Evolutionary conservation across 768 basidiomycete species (phyloP).

Genomic region (Mycena pura): DNA sequence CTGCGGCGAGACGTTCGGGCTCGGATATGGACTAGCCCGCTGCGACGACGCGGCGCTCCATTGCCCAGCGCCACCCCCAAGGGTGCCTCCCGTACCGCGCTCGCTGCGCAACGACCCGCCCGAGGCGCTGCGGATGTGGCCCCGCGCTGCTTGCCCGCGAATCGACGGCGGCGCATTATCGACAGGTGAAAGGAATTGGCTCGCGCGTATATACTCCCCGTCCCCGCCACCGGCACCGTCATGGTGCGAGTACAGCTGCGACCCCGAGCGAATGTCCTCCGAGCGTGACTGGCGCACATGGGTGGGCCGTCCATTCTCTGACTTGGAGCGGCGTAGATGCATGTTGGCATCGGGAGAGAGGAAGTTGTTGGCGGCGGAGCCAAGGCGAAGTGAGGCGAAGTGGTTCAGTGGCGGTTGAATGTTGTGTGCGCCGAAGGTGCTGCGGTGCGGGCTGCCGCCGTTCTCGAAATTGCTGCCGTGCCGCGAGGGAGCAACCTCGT

Average conservation of each 20-base stretch:
- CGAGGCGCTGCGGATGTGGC: constrained; percentile 23
- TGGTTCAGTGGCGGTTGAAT: constrained; percentile 30
- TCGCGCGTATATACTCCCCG: constrained; percentile 4
- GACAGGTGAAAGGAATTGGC: constrained; percentile 18
- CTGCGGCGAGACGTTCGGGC: constrained; percentile 69
- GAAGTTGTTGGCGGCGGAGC: constrained; percentile 29
- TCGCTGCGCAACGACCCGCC: constrained; percentile 10
- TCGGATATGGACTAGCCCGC: constrained; percentile 69
- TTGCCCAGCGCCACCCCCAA: constrained; percentile 30
- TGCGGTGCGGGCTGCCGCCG: constrained; percentile 31
- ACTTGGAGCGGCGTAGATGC: constrained; percentile 36
- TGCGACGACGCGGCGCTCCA: constrained; percentile 44
- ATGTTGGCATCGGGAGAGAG: constrained; percentile 34
- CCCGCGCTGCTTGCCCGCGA: too few relatives aligned
- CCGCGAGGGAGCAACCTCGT: constrained; percentile 36
- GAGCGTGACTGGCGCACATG: constrained; percentile 39
- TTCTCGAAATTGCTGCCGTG: constrained; percentile 28
- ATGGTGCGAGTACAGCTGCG: neutral
- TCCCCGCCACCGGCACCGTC: too few relatives aligned
- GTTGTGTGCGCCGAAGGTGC: constrained; percentile 33
- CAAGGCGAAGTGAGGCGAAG: constrained; percentile 43
- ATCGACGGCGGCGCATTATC: constrained; percentile 23
- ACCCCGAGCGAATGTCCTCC: constrained; percentile 55
- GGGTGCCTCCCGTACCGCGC: constrained; percentile 18
- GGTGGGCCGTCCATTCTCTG: constrained; percentile 30